Base-by-base conservation (phyloP, 441 rosid genomes). In the Raphanus hybrid region DNA sequence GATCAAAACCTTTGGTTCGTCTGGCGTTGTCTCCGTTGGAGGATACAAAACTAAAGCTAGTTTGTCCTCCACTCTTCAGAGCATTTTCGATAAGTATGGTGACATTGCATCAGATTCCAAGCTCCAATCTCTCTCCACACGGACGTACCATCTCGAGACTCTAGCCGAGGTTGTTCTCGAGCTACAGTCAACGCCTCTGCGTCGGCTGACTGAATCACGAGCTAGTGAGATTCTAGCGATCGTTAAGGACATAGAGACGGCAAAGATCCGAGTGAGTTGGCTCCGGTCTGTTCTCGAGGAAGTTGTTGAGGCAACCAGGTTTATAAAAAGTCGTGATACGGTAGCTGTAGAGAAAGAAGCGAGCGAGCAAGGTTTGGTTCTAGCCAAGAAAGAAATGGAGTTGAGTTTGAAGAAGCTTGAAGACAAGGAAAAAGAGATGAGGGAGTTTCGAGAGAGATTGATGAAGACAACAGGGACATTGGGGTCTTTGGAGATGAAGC, bases 231-330 rank as follows among this genome's bases (percentile, higher is more conserved):
- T 78, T 59, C 68, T 71, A 58, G 76, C 29, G 32, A 35, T 72
- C 18, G 81, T 78, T 3, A 48, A 78, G 64, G 81, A 78, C 64
- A 60, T 72, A 11, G 81, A 78, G 58, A 66, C 73, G 2, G 69
- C 73, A 35, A 78, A 72, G 64, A 66, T 78, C 64, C 69, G 8
- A 60, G 73, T 8, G 11, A 57, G 18, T 50, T 78, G 81, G 77
- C 64, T 78, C 20, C 14, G 48, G 64, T 70, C 69, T 3, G 57
- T 71, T 66, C 48, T 71, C 23, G 76, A 77, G 11, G 81, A 77
- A 1, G 15, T 77, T 71, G 20, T 66, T 29, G 87, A 85, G 58
- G 88, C 79, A 7, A 45, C 85, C 2, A 86, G 86, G 77, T 84
- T 83, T 37, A 48, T 70, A 0, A 66, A 70, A 20, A 72, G 35